Percentiles rank a stretch among this genome's conserved stretches.
phyloP scores from a whole-genome alignment of 2,329 filamentous ascomycete species.

The Rachicladosporium sp. region DNA sequence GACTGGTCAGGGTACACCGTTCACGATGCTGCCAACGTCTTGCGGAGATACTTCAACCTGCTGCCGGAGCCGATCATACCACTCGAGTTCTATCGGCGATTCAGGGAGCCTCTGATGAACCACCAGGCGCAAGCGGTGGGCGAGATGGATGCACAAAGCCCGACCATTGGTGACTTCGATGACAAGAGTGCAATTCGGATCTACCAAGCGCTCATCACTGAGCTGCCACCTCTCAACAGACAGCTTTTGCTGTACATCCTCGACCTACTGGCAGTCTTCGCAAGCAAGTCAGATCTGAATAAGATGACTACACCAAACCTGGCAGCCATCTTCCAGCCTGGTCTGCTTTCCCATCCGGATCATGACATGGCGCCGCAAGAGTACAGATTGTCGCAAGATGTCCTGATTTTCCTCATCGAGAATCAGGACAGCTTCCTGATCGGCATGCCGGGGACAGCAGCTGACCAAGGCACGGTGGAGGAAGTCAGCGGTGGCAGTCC shows the following conservation, averaged over 20 bases:
- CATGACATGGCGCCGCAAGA: slow-evolving; percentile 94
- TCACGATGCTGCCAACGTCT: slow-evolving; percentile 92
- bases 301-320: slow-evolving; percentile 93
- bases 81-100: slow-evolving; percentile 80
- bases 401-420: slow-evolving; percentile 94
- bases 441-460: slow-evolving; percentile 96
- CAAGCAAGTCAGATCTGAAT: slow-evolving; percentile 91
- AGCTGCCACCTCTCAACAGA: slow-evolving; percentile 82
- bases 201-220: slow-evolving; percentile 85
- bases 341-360: slow-evolving; percentile 81
- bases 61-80: slow-evolving; percentile 94
- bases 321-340: slow-evolving; percentile 93
- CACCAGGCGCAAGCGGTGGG: slow-evolving; percentile 60
- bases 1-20: slow-evolving; percentile 98
- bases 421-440: slow-evolving; percentile 98
- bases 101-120: slow-evolving; percentile 66
- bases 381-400: slow-evolving; percentile 90
- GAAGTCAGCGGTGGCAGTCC: slow-evolving; percentile 58
- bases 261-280: slow-evolving; percentile 89
- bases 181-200: slow-evolving; percentile 62
- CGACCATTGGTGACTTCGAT: slow-evolving; percentile 63
- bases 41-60: slow-evolving; percentile 90
- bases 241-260: slow-evolving; percentile 92
- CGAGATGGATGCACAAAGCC: slow-evolving; percentile 49
- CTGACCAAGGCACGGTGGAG: slow-evolving; percentile 65